Evolutionary conservation across 1,284 basidiomycete species (phyloP), one percentile per base, ranked within the genome.

Genomic region (Trichosporon sp.): DNA sequence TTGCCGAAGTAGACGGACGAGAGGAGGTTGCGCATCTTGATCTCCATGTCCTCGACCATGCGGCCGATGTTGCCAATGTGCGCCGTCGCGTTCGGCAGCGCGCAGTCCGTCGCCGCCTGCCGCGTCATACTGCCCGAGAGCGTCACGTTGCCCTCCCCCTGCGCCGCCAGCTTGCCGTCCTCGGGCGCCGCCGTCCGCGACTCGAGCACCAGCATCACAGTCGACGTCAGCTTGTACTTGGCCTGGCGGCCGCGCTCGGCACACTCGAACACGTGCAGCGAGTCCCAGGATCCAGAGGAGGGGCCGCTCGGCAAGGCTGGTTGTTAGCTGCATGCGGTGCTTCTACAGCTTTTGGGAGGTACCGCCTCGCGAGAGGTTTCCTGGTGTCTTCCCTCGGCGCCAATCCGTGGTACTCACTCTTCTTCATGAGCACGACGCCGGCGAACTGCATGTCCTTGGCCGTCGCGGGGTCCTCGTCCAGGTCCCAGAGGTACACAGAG

Each of bases 1-100:
- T 99, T 99, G 68, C 93, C 95, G 85, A 98, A 98, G 85, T 98
- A 98, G 18, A 99, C 96, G 84, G 97, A 93, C 79, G 96, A 92
- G 62, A 99, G 86, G 70, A 95, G 86, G 82, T 97, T 98, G 62
- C 97, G 89, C 91, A 98, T 95, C 86, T 98, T 98, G 80, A 94
- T 92, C 67, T 99, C 97, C 91, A 96, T 95, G 74, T 98, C 96
- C 83, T 99, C 97, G 74, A 99, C 90, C 89, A 98, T 91, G 74
- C 88, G 88, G 3, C 97, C 97, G 18, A 92, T 90, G 83, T 99
- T 99, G 65, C 88, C 88, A 69, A 99, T 91, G 83, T 99, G 97
- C 44, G 91, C 90, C 23, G 89, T 87, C 35, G 87, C 80, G 75
- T 91, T 90, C 23, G 91, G 88, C 60, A 96, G 80, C n/a, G 92